Conservation (phyloP, 2,329 filamentous ascomycete genomes). For the Colletotrichum orbiculare region DNA sequence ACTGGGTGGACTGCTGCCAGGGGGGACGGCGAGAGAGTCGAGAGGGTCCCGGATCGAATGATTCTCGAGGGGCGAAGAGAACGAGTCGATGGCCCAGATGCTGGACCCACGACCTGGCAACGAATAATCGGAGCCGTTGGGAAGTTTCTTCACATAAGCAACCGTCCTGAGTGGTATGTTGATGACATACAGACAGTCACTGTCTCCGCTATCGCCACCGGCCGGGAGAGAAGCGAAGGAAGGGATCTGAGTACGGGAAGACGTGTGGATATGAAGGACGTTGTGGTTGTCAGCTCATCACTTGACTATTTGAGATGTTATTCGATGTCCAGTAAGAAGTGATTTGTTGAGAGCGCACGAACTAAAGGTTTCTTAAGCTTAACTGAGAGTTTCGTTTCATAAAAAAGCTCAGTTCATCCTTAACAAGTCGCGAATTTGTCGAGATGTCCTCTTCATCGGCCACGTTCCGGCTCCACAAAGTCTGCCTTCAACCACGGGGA, state of each 20-base stretch:
- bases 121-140: too few species aligned
- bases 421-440: background rate
- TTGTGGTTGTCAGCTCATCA: too few species aligned
- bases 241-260: background rate
- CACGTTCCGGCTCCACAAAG: constrained; percentile 1
- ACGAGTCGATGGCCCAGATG: constrained; percentile 11
- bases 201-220: constrained; percentile 4
- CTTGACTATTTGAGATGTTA: background rate
- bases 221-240: background rate
- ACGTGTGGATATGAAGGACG: background rate
- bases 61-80: background rate
- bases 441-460: background rate
- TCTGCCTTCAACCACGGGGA: constrained; percentile 2
- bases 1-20: constrained; percentile 5
- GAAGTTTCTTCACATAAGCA: too few species aligned
- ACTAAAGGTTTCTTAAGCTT: background rate
- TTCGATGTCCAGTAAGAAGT: background rate
- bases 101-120: background rate
- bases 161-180: background rate
- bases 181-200: constrained; percentile 4
- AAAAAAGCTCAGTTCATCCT: constrained; percentile 3
- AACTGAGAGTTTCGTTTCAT: background rate
- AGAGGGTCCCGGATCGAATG: background rate
- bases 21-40: background rate
- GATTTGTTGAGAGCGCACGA: background rate